Percentiles rank a stretch among this genome's conserved stretches.
phyloP scores from a whole-genome alignment of 441 rosid species.

The Breynia disticha region DNA sequence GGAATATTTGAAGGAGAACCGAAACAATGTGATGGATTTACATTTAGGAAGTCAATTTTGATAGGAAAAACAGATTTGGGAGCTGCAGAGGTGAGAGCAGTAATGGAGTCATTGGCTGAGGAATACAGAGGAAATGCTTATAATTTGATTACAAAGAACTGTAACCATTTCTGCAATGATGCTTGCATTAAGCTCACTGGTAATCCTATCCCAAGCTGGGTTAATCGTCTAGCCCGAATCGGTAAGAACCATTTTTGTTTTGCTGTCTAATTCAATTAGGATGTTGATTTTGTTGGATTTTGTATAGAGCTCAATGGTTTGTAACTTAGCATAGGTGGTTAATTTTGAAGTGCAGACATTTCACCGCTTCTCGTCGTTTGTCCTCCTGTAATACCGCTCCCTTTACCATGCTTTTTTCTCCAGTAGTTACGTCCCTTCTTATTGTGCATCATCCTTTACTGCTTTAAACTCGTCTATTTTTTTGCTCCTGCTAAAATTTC shows the following conservation, averaged over 20 bases:
- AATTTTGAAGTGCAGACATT: too few species aligned
- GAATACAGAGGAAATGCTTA: constrained; percentile 76
- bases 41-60: constrained; percentile 71
- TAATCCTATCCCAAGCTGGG: constrained; percentile 91
- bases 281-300: too few species aligned
- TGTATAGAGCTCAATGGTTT: too few species aligned
- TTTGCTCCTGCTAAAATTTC: too few species aligned
- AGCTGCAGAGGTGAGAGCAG: constrained; percentile 50
- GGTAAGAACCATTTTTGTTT: constrained; percentile 30
- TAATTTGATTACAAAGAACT: constrained; percentile 83
- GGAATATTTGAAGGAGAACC: constrained; percentile 95
- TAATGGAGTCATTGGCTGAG: constrained; percentile 74
- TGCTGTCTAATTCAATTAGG: too few species aligned
- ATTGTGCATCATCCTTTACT: too few species aligned
- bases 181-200: constrained; percentile 70
- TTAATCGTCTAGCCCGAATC: constrained; percentile 91
- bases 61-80: constrained; percentile 82
- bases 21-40: constrained; percentile 76
- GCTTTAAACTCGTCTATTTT: too few species aligned
- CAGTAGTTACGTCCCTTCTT: too few species aligned
- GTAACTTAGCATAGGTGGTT: too few species aligned
- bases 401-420: too few species aligned
- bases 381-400: too few species aligned
- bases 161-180: constrained; percentile 95
- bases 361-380: too few species aligned